Evolutionary conservation across 148 eudicot genomes (phyloP).

Genomic region (Heliamphora exappendiculata): DNA sequence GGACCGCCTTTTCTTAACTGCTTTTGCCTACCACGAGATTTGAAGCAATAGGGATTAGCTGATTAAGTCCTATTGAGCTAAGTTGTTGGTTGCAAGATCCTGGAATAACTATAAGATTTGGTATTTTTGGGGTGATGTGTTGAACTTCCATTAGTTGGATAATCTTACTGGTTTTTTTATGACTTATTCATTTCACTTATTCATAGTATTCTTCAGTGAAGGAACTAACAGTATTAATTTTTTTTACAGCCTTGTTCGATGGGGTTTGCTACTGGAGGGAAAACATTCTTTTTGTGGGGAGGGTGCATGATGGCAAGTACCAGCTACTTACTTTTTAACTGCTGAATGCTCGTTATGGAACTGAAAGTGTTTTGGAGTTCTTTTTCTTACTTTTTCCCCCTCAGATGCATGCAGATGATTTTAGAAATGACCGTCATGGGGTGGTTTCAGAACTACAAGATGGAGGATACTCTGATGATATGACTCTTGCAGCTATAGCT

Average conservation of each 20-base stretch:
- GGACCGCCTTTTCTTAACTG: background rate
- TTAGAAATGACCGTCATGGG: constrained; percentile 70
- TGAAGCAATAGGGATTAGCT: background rate
- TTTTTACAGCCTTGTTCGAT: constrained; percentile 87
- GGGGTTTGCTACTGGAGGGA: constrained; percentile 99
- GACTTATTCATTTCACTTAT: background rate
- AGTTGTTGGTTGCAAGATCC: background rate
- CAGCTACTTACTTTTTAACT: constrained; percentile 12
- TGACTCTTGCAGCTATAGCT: constrained; percentile 98
- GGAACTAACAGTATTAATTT: background rate
- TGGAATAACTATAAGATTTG: background rate
- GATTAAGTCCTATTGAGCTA: background rate
- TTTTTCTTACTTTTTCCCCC: constrained; percentile 7
- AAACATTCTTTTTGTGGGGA: constrained; percentile 96
- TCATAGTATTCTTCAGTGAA: background rate
- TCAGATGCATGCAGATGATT: constrained; percentile 99
- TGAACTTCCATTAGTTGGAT: background rate
- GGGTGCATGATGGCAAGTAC: constrained; percentile 97
- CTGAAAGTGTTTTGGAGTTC: background rate
- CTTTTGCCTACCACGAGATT: constrained; percentile 1
- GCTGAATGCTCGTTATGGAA: constrained; percentile 3
- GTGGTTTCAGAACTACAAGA: constrained; percentile 85
- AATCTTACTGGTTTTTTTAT: background rate
- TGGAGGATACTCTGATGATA: constrained; percentile 99
- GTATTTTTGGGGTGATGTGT: background rate